Evolutionary conservation across 495 filamentous ascomycete species (phyloP), one percentile per base, ranked within the genome.

Genomic region (Aspergillus wentii): DNA sequence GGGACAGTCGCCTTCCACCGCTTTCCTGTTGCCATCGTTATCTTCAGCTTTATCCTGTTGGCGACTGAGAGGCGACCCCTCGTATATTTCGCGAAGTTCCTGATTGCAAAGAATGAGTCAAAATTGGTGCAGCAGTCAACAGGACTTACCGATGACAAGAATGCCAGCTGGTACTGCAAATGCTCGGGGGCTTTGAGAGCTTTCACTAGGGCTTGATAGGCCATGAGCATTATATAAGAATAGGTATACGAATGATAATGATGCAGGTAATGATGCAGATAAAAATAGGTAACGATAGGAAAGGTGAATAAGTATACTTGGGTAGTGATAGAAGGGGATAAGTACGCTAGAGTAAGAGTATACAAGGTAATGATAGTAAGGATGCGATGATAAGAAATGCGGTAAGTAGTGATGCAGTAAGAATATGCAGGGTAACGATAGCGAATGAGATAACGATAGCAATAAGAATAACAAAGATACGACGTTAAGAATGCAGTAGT

Each of bases 121-220:
- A 32, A 7, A 16, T n/a, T 23, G n/a, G n/a, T 21, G 30, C 17
- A 23, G 30, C 17, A 23, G 10, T 11, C n/a, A 9, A 34, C 15
- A 32, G 32, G 15, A 38, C 61, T 56, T 59, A 74, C 71, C 8
- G 66, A 60, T 10, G 72, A 71, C 17, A 87, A 57, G 35, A 90
- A 75, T 0, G 83, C 84, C 4, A 87, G 71, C 56, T 94, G 86
- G 46, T 90, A 92, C 25, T 80, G 71, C 6, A 85, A 66, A 23
- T 85, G 51, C 14, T 48, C 50, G 3, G 75, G 76, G 3, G 77
- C 83, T 47, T 76, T 83, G 28, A 89, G 71, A 9, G 81, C 81
- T 11, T 76, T 72, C 6, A 75, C 61, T 27, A 88, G 61, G 28
- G 85, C 79, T 72, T 76, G 48, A 54, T 11, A 38, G 17, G 31